Evolutionary conservation across 208 protist species (phyloP).

Genomic region (Novymonas esmeraldas): DNA sequence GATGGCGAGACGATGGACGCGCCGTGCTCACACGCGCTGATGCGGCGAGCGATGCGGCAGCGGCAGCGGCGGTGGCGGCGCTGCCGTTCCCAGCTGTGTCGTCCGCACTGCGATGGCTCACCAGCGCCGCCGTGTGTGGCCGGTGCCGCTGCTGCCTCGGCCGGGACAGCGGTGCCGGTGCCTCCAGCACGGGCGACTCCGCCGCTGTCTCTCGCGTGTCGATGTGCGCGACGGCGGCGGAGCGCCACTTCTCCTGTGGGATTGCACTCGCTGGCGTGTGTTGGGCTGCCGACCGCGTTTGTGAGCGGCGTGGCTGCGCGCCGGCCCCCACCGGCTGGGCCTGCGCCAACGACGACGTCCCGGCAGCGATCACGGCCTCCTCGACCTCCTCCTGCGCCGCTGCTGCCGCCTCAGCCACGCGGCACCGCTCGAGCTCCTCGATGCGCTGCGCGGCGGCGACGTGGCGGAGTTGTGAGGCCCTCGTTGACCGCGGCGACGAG

Average conservation of each 20-base stretch:
- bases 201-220: constrained; percentile 1
- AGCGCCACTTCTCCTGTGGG: neutral
- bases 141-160: neutral
- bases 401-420: neutral
- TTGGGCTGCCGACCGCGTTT: no score
- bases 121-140: neutral
- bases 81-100: no score
- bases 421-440: constrained; percentile 10
- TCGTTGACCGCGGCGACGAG: constrained; percentile 20
- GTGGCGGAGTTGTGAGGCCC: constrained; percentile 29
- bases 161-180: constrained; percentile 6
- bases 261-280: neutral
- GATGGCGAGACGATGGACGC: neutral
- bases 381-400: neutral
- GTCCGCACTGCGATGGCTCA: neutral
- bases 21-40: no score
- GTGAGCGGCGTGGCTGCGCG: no score
- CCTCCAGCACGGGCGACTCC: neutral
- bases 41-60: no score
- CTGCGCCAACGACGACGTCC: no score
- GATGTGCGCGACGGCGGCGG: constrained; percentile 5
- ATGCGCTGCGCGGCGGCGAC: constrained; percentile 8
- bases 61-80: no score
- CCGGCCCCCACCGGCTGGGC: no score
- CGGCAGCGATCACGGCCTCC: neutral